These are phyloP conservation scores for Diaporthe sp. DNA, from an alignment of 2,329 filamentous ascomycete species.

Conservation along the genomic window DNA sequence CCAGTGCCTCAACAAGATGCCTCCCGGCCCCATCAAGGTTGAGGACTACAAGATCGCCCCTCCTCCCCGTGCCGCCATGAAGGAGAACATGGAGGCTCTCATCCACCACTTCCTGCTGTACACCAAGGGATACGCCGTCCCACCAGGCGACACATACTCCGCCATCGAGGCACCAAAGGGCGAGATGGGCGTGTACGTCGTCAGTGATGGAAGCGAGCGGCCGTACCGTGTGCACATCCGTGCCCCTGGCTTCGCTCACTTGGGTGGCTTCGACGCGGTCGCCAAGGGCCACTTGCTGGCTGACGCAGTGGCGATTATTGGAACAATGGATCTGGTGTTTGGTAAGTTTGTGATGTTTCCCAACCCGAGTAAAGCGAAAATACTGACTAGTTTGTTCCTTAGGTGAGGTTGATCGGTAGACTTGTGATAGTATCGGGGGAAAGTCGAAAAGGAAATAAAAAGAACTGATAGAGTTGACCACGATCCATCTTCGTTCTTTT, in stretches of 20 bases:
- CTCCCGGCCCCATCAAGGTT: constrained; percentile 90
- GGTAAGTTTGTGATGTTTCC: constrained; percentile 66
- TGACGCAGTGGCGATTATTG: constrained; percentile 96
- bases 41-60: constrained; percentile 99
- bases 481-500: constrained; percentile 30
- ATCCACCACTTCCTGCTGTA: constrained; percentile 99
- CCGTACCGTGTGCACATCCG: constrained; percentile 98
- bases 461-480: constrained; percentile 32
- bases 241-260: constrained; percentile 95
- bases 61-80: constrained; percentile 97
- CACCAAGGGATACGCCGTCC: constrained; percentile 98
- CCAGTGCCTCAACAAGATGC: constrained; percentile 99
- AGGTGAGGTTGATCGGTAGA: constrained; percentile 75
- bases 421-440: constrained; percentile 35
- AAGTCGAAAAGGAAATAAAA: constrained; percentile 47
- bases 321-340: constrained; percentile 90
- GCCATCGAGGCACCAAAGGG: constrained; percentile 99
- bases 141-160: constrained; percentile 97
- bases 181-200: constrained; percentile 98
- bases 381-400: constrained; percentile 51
- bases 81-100: constrained; percentile 99
- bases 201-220: constrained; percentile 95
- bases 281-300: constrained; percentile 93
- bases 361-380: not conserved
- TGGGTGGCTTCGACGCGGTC: constrained; percentile 94